phyloP scores from a whole-genome alignment of 441 rosid species.

The Eutrema salsugineum region DNA sequence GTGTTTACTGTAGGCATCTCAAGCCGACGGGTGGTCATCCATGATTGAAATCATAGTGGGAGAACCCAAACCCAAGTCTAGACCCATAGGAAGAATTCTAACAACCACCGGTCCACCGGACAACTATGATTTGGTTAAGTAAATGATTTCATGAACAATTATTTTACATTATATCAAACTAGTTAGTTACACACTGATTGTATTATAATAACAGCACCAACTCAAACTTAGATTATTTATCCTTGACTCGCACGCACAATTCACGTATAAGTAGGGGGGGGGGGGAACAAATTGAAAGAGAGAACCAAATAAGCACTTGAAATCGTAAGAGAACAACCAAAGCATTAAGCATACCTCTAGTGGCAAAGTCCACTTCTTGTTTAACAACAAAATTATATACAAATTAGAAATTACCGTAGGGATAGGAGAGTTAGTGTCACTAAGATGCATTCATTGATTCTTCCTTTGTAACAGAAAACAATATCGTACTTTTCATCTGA shows the following conservation, averaged over 20 bases:
- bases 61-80: no score
- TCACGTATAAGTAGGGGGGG: not conserved
- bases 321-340: slow-evolving; percentile 7
- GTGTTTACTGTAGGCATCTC: no score
- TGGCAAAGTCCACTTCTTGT: slow-evolving; percentile 4
- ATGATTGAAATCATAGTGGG: no score
- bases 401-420: not conserved
- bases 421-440: not conserved
- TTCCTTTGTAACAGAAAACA: not conserved
- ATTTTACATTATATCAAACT: no score
- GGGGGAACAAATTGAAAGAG: not conserved
- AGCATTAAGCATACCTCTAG: not conserved
- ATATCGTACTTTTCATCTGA: not conserved
- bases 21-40: no score
- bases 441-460: not conserved
- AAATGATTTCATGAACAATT: no score
- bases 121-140: no score
- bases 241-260: not conserved
- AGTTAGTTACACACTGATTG: not conserved
- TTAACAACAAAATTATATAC: not conserved
- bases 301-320: not conserved
- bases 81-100: no score
- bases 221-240: not conserved
- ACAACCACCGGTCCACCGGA: no score
- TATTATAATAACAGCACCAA: not conserved